A percentile compares a stretch with the other conserved stretches of the same genome.
Conservation (phyloP, 2,329 filamentous ascomycete species). For the Helotiales sp. region DNA sequence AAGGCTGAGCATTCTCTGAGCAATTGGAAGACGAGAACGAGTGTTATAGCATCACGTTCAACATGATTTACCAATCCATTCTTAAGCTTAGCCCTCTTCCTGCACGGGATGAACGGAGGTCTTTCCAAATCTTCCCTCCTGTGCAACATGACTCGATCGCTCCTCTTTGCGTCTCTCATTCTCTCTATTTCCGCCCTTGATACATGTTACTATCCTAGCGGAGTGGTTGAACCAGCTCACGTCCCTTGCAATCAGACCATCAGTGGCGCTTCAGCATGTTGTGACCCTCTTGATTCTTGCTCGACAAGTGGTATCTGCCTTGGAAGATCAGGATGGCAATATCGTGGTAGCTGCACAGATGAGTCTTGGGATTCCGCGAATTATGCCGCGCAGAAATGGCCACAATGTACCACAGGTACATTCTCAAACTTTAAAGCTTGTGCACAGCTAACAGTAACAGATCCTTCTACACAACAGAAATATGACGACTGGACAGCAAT, state of each 20-base stretch:
- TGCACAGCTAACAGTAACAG: slow-evolving; percentile 3
- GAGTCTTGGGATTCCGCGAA: slow-evolving; percentile 19
- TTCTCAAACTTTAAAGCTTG: not conserved
- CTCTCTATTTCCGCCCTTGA: not conserved
- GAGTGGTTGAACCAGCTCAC: slow-evolving; percentile 15
- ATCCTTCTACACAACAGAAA: slow-evolving; percentile 12
- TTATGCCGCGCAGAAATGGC: slow-evolving; percentile 12
- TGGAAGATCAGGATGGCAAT: slow-evolving; percentile 19
- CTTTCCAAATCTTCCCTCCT: not conserved
- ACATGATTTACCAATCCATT: not conserved
- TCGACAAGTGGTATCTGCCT: slow-evolving; percentile 20
- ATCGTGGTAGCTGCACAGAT: slow-evolving; percentile 23
- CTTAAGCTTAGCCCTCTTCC: not conserved
- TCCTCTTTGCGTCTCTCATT: not conserved
- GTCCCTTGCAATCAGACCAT: slow-evolving; percentile 22
- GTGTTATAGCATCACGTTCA: not conserved
- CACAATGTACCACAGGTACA: slow-evolving; percentile 18
- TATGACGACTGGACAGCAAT: slow-evolving; percentile 8
- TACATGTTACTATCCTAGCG: slow-evolving; percentile 22
- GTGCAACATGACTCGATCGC: not conserved
- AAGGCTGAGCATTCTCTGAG: no score
- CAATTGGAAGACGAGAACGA: no score
- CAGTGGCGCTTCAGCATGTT: slow-evolving; percentile 17
- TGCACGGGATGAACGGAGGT: not conserved
- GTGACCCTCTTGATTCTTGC: slow-evolving; percentile 21